Conservation (phyloP, 345 rosid genomes). For the Gossypium ekmanianum region DNA sequence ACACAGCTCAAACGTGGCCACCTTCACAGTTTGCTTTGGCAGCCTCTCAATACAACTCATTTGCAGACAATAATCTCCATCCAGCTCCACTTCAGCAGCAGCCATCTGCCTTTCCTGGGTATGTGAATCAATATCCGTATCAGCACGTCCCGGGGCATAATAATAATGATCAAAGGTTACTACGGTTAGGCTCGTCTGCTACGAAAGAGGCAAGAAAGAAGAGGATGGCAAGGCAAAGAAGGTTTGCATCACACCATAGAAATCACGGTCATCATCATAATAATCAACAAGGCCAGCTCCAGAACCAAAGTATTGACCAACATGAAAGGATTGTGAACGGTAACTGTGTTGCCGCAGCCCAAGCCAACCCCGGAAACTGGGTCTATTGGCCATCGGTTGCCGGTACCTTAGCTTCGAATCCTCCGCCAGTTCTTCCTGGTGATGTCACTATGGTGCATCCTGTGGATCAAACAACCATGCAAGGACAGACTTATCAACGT, state of each 20-base stretch:
- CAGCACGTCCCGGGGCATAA: slow-evolving; percentile 42
- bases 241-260: slow-evolving; percentile 54
- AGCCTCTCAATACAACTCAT: slow-evolving; percentile 30
- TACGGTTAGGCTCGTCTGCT: slow-evolving; percentile 65
- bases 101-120: slow-evolving; percentile 45
- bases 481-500: slow-evolving; percentile 41
- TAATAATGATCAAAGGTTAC: slow-evolving; percentile 38
- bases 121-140: slow-evolving; percentile 50
- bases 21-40: slow-evolving; percentile 42
- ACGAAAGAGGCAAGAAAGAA: slow-evolving; percentile 96
- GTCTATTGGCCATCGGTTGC: slow-evolving; percentile 52
- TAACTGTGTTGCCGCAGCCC: slow-evolving; percentile 22
- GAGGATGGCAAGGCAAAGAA: slow-evolving; percentile 94
- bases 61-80: slow-evolving; percentile 30
- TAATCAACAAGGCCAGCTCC: slow-evolving; percentile 40
- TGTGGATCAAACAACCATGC: slow-evolving; percentile 41
- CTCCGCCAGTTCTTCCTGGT: slow-evolving; percentile 25
- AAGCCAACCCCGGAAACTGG: slow-evolving; percentile 47
- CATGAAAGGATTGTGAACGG: slow-evolving; percentile 40
- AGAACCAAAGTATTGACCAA: slow-evolving; percentile 30
- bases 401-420: slow-evolving; percentile 17
- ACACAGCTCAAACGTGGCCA: slow-evolving; percentile 43
- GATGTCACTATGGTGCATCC: slow-evolving; percentile 16
- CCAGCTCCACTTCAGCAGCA: slow-evolving; percentile 20
- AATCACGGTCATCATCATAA: slow-evolving; percentile 27